phyloP scores from a whole-genome alignment of 1,139 yeast genomes.

The Blastobotrys buckinghamii region DNA sequence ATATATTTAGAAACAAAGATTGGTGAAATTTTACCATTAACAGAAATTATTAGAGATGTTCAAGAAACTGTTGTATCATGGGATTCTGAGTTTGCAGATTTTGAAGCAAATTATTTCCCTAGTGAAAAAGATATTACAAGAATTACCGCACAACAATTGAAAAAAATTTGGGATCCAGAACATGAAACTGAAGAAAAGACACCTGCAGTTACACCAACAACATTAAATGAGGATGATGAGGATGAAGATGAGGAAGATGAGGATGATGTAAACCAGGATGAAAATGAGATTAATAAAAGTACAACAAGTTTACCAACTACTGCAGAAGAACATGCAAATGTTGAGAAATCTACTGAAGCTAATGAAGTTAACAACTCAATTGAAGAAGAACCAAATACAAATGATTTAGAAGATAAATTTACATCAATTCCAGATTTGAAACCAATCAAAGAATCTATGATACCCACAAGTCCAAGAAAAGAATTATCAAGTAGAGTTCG shows the following conservation, averaged over 20 bases:
- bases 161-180: slow-evolving; percentile 60
- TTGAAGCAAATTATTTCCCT: slow-evolving; percentile 74
- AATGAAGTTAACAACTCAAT: not conserved
- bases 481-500: not conserved
- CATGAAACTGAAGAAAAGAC: slow-evolving; percentile 29
- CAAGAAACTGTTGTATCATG: slow-evolving; percentile 83
- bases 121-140: slow-evolving; percentile 90
- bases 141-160: slow-evolving; percentile 83
- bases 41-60: slow-evolving; percentile 59
- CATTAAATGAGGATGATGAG: slow-evolving; percentile 11
- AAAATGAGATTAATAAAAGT: not conserved
- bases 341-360: not conserved
- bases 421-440: not conserved
- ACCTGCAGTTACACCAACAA: slow-evolving; percentile 11
- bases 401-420: not conserved
- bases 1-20: slow-evolving; percentile 55
- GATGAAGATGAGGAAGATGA: not conserved
- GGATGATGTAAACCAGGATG: not conserved
- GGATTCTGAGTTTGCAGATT: slow-evolving; percentile 82
- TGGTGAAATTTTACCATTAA: slow-evolving; percentile 63
- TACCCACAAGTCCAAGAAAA: slow-evolving; percentile 5
- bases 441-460: slow-evolving; percentile 6
- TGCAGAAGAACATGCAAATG: not conserved
- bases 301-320: slow-evolving; percentile 5
- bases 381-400: not conserved